These are phyloP conservation scores for Penstemon newberryi DNA, from an alignment of 257 asterid genomes.

Conservation along the genomic window DNA sequence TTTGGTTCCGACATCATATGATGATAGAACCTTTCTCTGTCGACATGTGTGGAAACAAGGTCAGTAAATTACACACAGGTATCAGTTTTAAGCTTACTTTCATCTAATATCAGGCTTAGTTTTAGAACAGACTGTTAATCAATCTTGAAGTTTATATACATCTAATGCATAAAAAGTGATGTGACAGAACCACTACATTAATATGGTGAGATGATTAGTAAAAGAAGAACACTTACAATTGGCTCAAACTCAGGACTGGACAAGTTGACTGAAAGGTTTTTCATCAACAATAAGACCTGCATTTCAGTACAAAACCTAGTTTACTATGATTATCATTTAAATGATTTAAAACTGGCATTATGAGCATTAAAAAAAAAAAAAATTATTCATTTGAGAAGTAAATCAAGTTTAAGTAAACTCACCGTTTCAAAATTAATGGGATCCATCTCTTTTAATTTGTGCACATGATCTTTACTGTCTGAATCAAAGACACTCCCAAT, in stretches of 20 bases:
- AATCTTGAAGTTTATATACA: no score
- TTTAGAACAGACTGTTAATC: no score
- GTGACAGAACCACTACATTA: no score
- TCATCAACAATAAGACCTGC: no score
- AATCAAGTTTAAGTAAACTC: conserved; percentile 30
- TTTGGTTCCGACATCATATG: conserved; percentile 45
- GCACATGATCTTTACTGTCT: conserved; percentile 64
- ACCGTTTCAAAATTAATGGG: conserved; percentile 93
- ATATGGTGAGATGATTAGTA: background rate
- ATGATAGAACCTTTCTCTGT: conserved; percentile 64
- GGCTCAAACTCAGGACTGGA: conserved; percentile 77
- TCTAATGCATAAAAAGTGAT: no score
- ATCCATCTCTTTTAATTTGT: conserved; percentile 97
- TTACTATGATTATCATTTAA: no score
- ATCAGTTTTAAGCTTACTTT: background rate
- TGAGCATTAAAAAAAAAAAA: no score
- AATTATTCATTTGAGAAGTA: no score
- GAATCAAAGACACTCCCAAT: conserved; percentile 97
- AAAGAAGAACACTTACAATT: conserved; percentile 55
- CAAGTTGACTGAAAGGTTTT: no score
- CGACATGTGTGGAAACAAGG: conserved; percentile 24
- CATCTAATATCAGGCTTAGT: background rate
- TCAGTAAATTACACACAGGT: conserved; percentile 12
- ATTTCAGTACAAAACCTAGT: no score
- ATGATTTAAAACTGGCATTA: no score